phyloP scores from a whole-genome alignment of 176 grass and related monocot species.

The Dactylis glomerata region DNA sequence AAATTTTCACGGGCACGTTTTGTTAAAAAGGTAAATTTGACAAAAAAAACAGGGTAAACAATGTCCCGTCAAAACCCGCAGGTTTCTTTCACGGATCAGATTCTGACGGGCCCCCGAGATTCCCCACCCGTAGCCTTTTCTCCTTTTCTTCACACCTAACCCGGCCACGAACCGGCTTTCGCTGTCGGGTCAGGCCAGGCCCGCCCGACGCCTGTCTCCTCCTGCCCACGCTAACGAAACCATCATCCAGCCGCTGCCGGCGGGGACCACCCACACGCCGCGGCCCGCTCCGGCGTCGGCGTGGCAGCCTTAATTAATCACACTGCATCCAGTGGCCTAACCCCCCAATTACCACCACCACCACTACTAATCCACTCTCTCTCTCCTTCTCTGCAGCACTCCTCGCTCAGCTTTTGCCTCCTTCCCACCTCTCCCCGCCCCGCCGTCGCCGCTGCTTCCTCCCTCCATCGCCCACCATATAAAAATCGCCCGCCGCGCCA shows the following conservation, averaged over 20 bases:
- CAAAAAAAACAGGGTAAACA: neutral
- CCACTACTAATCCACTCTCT: neutral
- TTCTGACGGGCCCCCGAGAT: neutral
- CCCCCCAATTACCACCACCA: neutral
- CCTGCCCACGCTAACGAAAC: neutral
- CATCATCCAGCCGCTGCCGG: neutral
- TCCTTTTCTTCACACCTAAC: neutral
- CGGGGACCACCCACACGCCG: neutral
- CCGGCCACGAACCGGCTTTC: neutral
- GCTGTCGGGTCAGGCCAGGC: neutral
- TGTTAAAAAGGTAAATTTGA: neutral
- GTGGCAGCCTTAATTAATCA: slow-evolving; percentile 4
- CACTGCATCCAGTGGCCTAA: neutral
- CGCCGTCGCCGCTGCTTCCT: slow-evolving; percentile 26
- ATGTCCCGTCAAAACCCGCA: neutral
- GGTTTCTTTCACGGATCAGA: neutral
- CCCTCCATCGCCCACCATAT: neutral
- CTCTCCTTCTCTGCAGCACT: neutral
- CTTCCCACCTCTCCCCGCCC: neutral
- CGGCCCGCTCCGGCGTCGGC: neutral
- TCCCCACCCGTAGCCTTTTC: neutral
- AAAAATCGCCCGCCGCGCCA: slow-evolving; percentile 5
- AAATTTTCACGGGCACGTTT: no score
- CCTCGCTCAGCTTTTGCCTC: neutral
- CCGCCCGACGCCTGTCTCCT: neutral